Evolutionary conservation across 768 basidiomycete species (phyloP), one percentile per base, ranked within the genome.

Genomic region (Boletus rubescentipes): DNA sequence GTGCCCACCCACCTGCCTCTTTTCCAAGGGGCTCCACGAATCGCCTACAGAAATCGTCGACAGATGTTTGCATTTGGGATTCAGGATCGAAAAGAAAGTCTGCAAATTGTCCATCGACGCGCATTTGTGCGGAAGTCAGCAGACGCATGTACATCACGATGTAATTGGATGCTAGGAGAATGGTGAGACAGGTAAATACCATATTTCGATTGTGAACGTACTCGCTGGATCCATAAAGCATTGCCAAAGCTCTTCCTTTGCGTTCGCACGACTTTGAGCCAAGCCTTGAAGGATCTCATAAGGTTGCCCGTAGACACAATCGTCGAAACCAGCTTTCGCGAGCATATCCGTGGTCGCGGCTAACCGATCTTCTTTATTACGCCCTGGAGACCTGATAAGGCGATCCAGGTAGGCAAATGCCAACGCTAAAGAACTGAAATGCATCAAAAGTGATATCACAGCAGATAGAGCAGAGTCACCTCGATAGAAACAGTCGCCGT

Each of bases 401-500:
- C 81, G 78, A 45, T 91, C 83, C 31, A 95, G 72, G 66, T 89
- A 93, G 7, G 91, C 84, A 60, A 91, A 92, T 8, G 84, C 90
- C 46, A 94, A 77, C 11, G 93, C 93, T 92, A 67, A 53, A 39
- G 16, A 61, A 57, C 46, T 54, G 59, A 53, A 59, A 57, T 61
- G 49, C 46, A 58, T 60, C 53, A 61, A 56, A 47, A 50, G 41
- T 39, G 41, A 37, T 50, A 35, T 58, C 38, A 11, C 21, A n/a
- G n/a, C 32, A 35, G 23, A 16, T 16, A 38, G 34, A 53, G 21
- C 23, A 36, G 51, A 66, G 73, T 77, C 67, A 91, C 91, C 87
- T 78, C 93, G 79, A 69, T 95, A 97, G 70, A 95, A 96, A 67
- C 94, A 96, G 67, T 91, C 90, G 0, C 94, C 93, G 61, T 91